phyloP scores from a whole-genome alignment of 2,329 filamentous ascomycete genomes.

The Pseudocercospora eumusae region DNA sequence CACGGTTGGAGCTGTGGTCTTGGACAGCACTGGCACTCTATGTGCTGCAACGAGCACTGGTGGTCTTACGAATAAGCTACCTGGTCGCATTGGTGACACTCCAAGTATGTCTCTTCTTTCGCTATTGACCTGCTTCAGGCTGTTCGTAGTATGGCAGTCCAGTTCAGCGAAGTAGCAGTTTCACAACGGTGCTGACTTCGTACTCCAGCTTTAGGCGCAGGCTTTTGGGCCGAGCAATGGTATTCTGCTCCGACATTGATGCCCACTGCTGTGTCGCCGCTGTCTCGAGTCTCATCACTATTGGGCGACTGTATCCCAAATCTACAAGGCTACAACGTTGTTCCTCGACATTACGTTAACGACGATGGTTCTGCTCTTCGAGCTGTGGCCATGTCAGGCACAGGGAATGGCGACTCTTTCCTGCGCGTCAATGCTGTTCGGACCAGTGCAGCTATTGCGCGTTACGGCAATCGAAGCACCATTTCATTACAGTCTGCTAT shows the following conservation, averaged over 20 bases:
- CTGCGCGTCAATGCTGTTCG: constrained; percentile 69
- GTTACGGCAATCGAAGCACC: constrained; percentile 53
- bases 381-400: constrained; percentile 39
- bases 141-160: too few species aligned
- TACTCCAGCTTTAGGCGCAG: constrained; percentile 78
- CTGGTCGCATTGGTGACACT: constrained; percentile 82
- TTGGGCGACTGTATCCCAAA: constrained; percentile 32
- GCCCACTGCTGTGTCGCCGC: background rate
- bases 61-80: constrained; percentile 85
- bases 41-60: constrained; percentile 69
- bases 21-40: constrained; percentile 73
- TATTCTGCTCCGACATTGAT: constrained; percentile 6
- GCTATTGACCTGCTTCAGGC: background rate
- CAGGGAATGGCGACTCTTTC: constrained; percentile 85
- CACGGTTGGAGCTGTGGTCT: constrained; percentile 78
- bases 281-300: constrained; percentile 12
- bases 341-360: constrained; percentile 20
- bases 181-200: background rate
- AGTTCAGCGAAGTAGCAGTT: background rate
- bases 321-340: constrained; percentile 24
- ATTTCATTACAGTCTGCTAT: constrained; percentile 60
- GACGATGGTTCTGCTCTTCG: constrained; percentile 10
- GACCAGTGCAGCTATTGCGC: constrained; percentile 71
- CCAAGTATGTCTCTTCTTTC: constrained; percentile 46
- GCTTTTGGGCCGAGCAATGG: constrained; percentile 91